Evolutionary conservation across 768 basidiomycete genomes (phyloP), one percentile per base, ranked within the genome.

Genomic region (Hydnomerulius pinastri): DNA sequence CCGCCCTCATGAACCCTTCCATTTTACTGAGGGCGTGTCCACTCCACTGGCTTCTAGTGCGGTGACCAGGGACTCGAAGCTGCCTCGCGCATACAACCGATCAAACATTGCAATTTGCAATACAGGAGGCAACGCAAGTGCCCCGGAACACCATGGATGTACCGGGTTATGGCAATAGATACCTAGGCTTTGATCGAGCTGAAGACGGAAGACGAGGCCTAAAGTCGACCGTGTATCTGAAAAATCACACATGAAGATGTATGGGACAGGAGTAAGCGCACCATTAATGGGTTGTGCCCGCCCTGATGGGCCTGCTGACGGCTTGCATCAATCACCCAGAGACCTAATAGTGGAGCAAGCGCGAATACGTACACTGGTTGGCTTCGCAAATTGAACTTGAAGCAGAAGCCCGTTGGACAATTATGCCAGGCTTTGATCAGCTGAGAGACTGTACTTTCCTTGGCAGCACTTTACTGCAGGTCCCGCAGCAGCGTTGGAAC

Each of bases 331-430:
- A 45, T 56, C 32, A 48, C 38, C 30, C 37, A 28, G 28, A 37
- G 47, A 58, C 55, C 39, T 66, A 57, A 60, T 56, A 57, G 56
- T 49, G 58, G 35, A 15, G 60, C 49, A 44, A 43, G 56, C 6
- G 37, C 17, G 37, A 66, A 58, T 60, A 67, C 65, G 64, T 66
- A 66, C 64, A 60, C 40, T 46, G 15, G 38, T 17, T 21, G n/a
- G 27, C 38, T 21, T 47, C 41, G 23, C 32, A 40, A 48, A 43
- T 53, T 49, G 46, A 2, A 66, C 66, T 54, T 46, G 64, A n/a
- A n/a, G n/a, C n/a, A 40, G 54, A 66, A 45, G 49, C 7, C 2
- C 25, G 32, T 29, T 46, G 49, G 30, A 47, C 41, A 52, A 51
- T 42, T 45, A 30, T 42, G 10, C 4, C 38, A 52, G 57, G 53